Evolutionary conservation across 345 rosid species (phyloP), one percentile per base, ranked within the genome.

Genomic region (Combretum micranthum): DNA sequence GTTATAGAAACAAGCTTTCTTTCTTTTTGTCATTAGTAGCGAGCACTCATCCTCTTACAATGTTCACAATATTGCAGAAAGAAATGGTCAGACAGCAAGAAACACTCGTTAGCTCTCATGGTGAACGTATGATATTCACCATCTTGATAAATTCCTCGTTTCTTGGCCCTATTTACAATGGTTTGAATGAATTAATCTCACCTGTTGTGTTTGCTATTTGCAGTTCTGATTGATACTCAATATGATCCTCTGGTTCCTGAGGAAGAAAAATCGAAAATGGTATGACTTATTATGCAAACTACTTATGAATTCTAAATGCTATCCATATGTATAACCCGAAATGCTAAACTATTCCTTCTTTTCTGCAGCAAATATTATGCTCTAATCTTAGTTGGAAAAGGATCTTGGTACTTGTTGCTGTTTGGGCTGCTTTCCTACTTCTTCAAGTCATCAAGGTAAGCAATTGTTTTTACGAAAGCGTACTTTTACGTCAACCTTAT

Each of bases 331-430:
- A n/a, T 20, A 20, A 4, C 25, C 21, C 0, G 15, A 50, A 20
- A 16, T 50, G 25, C 25, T 50, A 20, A 11, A 4, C 16, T 13
- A 16, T 39, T 12, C 37, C 26, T 49, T 13, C 50, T 9, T 32
- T 53, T 43, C 48, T 63, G 14, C 73, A 92, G 99, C 77, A 88
- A 81, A 69, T 77, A 44, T 13, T 92, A 17, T 65, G 84, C 61
- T 77, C 77, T 58, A 92, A 92, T 60, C 79, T 92, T 14, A 83
- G 70, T 46, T 84, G 86, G 93, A 89, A 85, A 75, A 63, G 80
- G 69, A 69, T 78, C 55, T 53, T 72, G 48, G 60, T 83, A 22
- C 77, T 92, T 5, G 4, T 73, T 0, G 15, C 69, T 60, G 78
- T 92, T 43, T 92, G 98, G 98, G 55, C 54, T 43, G 54, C 61